These are phyloP conservation scores for Macrotyloma uniflorum DNA, from an alignment of 306 rosid genomes.

Conservation along the genomic window DNA sequence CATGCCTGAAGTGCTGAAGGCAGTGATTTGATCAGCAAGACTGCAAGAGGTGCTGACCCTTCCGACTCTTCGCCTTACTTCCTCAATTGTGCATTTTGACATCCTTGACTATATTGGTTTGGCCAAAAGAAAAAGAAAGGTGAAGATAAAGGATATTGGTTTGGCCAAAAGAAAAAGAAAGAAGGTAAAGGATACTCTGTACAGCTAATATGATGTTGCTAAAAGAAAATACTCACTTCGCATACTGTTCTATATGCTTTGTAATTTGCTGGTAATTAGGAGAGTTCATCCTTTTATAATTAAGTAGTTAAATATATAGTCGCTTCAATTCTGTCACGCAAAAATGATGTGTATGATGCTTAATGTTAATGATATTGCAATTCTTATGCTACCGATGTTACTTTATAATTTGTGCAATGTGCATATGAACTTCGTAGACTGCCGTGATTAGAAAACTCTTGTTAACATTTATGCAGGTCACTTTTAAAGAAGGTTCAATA, in stretches of 20 bases:
- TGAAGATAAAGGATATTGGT: not conserved
- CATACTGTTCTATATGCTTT: not conserved
- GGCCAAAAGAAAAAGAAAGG: constrained; percentile 27
- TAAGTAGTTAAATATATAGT: not conserved
- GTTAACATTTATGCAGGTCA: constrained; percentile 60
- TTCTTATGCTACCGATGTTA: constrained; percentile 21
- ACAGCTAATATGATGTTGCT: not conserved
- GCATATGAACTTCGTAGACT: not conserved
- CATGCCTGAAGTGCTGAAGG: not conserved
- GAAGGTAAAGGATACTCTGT: not conserved
- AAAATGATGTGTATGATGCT: constrained; percentile 16
- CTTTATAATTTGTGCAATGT: constrained; percentile 14
- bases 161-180: constrained; percentile 26
- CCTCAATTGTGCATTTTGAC: not conserved
- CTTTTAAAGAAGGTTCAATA: constrained; percentile 83
- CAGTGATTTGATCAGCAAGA: not conserved
- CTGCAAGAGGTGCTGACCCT: constrained; percentile 7
- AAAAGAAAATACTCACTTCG: not conserved
- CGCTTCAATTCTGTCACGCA: constrained; percentile 16
- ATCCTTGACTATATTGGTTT: not conserved
- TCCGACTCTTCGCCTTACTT: not conserved
- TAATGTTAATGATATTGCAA: not conserved
- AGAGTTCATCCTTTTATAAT: constrained; percentile 15
- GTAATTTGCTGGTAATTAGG: not conserved
- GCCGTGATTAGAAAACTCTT: constrained; percentile 14